Base-by-base conservation (phyloP, 192 early-diverging fungal genomes). In the Linnemannia schmuckeri region DNA sequence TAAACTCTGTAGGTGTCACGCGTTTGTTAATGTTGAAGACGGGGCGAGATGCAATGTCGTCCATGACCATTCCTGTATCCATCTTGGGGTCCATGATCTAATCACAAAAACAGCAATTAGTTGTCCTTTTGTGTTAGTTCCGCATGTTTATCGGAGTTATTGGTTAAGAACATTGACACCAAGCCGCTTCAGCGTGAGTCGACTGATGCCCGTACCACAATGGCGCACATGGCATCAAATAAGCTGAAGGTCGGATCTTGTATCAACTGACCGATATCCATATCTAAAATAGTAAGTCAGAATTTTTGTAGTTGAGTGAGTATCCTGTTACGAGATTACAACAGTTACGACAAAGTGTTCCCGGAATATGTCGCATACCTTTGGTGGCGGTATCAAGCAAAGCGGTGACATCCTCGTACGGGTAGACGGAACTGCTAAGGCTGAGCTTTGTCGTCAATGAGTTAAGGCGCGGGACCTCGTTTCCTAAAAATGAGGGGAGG, bases 11-110 rank as follows among this genome's bases (percentile, higher is more conserved):
- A 4, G 88, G 88, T 33, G 66, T 82, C 15, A 91, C 52, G 18
- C 68, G 66, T 0, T 81, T 79, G 22, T 88, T 80, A 24, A 91
- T 47, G 46, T 91, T 75, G 76, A 88, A 92, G 30, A 78, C 77
- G 24, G 80, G 80, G 24, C 77, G 82, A 8, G 79, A 84, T 1
- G 74, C 72, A 74, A 83, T 83, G 18, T 89, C 90, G 44, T 89
- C 82, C 12, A 92, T 41, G 15, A 90, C 74, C 91, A 93, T 93
- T 17, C 93, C 91, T 7, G 91, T 93, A 54, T 93, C 93, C 93
- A 93, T 92, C 52, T 91, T 90, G 20, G 93, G 91, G 80, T 93
- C 91, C 91, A 92, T 93, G 37, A 94, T 92, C 87, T 94, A 80
- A 35, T 27, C 7, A 4, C 40, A 24, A 17, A 41, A 15, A 15